Evolutionary conservation across 2,329 filamentous ascomycete species (phyloP).

Genomic region (Immersiporthe knoxdaviesiana): DNA sequence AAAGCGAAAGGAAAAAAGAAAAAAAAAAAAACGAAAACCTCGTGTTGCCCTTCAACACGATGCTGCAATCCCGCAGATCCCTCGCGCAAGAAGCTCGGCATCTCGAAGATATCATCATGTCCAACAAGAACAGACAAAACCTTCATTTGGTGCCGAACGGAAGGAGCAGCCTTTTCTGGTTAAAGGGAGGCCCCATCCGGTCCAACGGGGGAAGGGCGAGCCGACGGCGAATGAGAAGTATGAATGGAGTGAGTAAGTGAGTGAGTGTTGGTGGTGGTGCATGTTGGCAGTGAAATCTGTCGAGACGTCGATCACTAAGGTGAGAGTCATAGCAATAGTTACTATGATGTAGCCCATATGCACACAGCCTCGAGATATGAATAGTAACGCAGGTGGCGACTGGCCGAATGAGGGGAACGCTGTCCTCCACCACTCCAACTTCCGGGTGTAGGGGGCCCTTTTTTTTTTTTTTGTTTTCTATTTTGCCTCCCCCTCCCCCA

Average conservation of each 20-base stretch:
- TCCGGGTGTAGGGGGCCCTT: background rate
- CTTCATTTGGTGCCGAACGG: background rate
- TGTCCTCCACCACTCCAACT: background rate
- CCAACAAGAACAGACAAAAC: too few relatives aligned
- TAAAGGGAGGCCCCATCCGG: background rate
- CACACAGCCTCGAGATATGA: constrained; percentile 3
- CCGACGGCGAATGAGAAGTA: background rate
- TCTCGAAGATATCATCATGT: background rate
- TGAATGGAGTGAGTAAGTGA: background rate
- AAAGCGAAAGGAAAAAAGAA: too few relatives aligned
- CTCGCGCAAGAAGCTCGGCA: background rate
- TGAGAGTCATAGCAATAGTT: too few relatives aligned
- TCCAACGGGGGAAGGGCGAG: background rate
- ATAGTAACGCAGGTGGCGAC: constrained; percentile 1
- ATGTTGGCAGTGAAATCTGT: background rate
- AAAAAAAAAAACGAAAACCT: background rate
- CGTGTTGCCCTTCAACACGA: background rate
- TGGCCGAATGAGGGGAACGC: background rate
- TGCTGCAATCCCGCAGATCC: background rate
- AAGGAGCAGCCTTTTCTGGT: background rate
- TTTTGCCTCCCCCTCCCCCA: background rate
- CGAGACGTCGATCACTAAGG: background rate
- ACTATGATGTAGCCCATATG: background rate
- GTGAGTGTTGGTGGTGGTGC: background rate
- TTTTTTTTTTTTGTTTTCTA: too few relatives aligned